Conservation (phyloP, 805 yeast species). For the Candida sithepensis region DNA sequence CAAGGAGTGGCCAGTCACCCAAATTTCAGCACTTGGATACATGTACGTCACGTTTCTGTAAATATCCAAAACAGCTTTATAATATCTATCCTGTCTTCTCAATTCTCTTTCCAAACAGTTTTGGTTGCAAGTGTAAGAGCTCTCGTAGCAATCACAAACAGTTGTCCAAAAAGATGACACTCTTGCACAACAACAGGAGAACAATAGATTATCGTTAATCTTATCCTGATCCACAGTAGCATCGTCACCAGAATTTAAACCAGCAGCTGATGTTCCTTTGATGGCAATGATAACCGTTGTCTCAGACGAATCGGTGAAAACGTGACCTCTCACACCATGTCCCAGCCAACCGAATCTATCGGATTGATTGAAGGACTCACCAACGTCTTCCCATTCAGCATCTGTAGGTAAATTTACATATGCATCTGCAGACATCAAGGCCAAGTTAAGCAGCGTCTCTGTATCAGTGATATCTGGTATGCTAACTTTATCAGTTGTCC, state of each 20-base stretch:
- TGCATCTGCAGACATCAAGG: conserved; percentile 86
- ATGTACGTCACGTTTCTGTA: conserved; percentile 64
- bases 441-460: conserved; percentile 69
- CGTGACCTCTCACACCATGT: conserved; percentile 86
- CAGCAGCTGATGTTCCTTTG: conserved; percentile 91
- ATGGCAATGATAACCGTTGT: conserved; percentile 68
- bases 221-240: conserved; percentile 83
- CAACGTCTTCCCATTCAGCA: conserved; percentile 80
- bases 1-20: conserved; percentile 94
- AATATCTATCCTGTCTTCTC: conserved; percentile 72
- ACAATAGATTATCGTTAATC: conserved; percentile 79
- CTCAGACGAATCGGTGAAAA: conserved; percentile 61
- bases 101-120: conserved; percentile 78
- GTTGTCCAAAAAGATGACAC: conserved; percentile 89
- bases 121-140: conserved; percentile 84
- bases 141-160: conserved; percentile 89
- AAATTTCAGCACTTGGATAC: conserved; percentile 71
- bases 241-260: conserved; percentile 41
- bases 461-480: conserved; percentile 77
- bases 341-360: conserved; percentile 84
- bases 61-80: conserved; percentile 71
- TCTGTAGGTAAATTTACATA: conserved; percentile 73
- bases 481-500: conserved; percentile 51
- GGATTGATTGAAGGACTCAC: conserved; percentile 42
- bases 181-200: conserved; percentile 95